Base-by-base conservation (phyloP, 192 early-diverging fungal species). In the Lunasporangiospora selenospora region DNA sequence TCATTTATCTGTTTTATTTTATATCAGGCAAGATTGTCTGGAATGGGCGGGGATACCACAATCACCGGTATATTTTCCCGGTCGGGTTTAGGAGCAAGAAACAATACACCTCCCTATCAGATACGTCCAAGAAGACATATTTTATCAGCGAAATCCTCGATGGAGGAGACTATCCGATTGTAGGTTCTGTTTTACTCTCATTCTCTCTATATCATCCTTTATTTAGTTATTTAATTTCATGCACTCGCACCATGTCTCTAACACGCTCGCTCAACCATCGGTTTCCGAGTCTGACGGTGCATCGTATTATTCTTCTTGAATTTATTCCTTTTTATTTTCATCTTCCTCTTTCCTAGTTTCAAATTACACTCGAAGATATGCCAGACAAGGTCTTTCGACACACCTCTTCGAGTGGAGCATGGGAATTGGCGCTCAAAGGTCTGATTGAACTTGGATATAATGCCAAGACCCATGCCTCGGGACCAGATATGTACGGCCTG, bases 81-180 rank as follows among this genome's bases (percentile, higher is more conserved):
- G 82, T 87, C 9, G 89, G 89, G 6, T 90, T 89, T 56, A 76
- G 79, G 48, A 89, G 87, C 63, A 80, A 82, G 38, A 83, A 86
- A 47, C 67, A 83, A 34, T 87, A 81, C 23, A 80, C 87, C 11
- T 88, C 86, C 38, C 76, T 88, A 27, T 79, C 65, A 6, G 80
- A 82, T 44, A 77, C 76, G 23, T 77, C 75, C 16, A 67, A 76
- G 11, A 77, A 80, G 38, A 85, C 83, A 21, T 71, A 78, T 13
- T 90, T 89, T 51, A 85, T 82, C 3, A 87, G 82, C 27, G 87
- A 89, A 54, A 89, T 90, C 37, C 65, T 90, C 24, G 87, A 89
- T 50, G 89, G 86, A 48, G 86, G 85, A 27, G 83, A 85, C 2
- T 67, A 61, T 44, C 81, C 81, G 29, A 71, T 82, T 23, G 81